Conservation (phyloP, 352 stramenopile genomes). For the Phytophthora idaei region DNA sequence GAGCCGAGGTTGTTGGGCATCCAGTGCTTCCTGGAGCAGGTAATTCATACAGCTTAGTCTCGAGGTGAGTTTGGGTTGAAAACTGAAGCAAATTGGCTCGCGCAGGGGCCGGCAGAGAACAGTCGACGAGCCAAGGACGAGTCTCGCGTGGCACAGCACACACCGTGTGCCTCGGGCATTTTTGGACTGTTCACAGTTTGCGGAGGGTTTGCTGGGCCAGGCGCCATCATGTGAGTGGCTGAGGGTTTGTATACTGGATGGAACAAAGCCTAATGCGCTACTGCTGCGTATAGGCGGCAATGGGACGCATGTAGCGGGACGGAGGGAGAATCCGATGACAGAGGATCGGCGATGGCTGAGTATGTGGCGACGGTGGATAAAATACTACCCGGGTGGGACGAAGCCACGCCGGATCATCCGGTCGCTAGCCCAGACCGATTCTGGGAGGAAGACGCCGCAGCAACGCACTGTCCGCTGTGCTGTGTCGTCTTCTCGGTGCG, state of each 20-base stretch:
- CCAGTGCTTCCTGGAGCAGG: constrained; percentile 78
- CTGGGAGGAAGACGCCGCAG: constrained; percentile 62
- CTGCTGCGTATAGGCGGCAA: constrained; percentile 43
- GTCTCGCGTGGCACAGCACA: constrained; percentile 13
- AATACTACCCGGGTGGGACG: constrained; percentile 72
- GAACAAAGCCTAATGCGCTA: not conserved
- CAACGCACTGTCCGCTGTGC: constrained; percentile 54
- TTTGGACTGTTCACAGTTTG: constrained; percentile 52
- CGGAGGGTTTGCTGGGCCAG: constrained; percentile 52
- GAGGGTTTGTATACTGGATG: not conserved
- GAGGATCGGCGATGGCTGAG: constrained; percentile 55
- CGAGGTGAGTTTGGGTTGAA: not conserved
- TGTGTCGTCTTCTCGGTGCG: constrained; percentile 46
- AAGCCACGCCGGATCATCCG: constrained; percentile 49
- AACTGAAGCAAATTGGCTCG: constrained; percentile 5
- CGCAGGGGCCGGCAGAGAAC: constrained; percentile 58
- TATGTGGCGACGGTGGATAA: constrained; percentile 65
- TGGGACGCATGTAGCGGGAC: constrained; percentile 66
- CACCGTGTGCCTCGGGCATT: constrained; percentile 5
- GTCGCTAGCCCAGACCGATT: constrained; percentile 59
- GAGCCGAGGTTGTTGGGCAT: constrained; percentile 68
- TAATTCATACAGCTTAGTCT: not conserved
- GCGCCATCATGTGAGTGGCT: constrained; percentile 62
- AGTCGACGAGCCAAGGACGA: constrained; percentile 48
- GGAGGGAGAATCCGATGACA: constrained; percentile 17